Evolutionary conservation across 148 eudicot genomes (phyloP), one percentile per base, ranked within the genome.

Genomic region (Camellia granthamiana): DNA sequence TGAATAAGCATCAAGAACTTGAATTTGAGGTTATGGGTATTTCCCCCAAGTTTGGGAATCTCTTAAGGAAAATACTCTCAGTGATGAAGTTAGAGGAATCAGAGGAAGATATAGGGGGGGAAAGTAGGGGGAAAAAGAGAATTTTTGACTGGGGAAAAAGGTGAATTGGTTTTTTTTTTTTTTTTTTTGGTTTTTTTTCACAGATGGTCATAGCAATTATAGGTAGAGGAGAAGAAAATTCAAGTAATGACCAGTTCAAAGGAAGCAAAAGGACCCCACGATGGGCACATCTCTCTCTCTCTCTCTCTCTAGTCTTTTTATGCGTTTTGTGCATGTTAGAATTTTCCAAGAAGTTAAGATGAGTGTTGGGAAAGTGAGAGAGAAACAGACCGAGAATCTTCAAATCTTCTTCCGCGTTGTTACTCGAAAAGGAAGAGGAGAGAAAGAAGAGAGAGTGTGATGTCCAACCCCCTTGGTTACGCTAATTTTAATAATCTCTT

Each of bases 351-450:
- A 76, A 76, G 62, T 59, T 46, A 1, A n/a, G 15, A 12, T 43
- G 9, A 43, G 21, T 3, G 68, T 63, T 44, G 49, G 80, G 52
- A 65, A 30, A 2, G 4, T 55, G 78, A 19, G 44, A 15, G 70
- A 13, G 55, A 55, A 63, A 30, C 12, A 6, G 79, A 63, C 79
- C 70, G 14, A 63, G 80, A 77, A 77, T 66, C 18, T 77, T 77
- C 80, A 77, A 66, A 41, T 8, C 47, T 49, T 51, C 30, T 77
- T 77, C 72, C 80, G 80, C 80, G 72, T 77, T 19, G 60, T 19
- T 8, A 21, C 59, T 12, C 16, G 8, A 23, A 54, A 51, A 0
- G 7, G 9, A 6, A 1, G 59, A 72, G 75, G 75, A 72, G 75
- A 51, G 58, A 72, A 41, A 61, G 4, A 12, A 30, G 69, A 4